Conservation (phyloP, 2,329 filamentous ascomycete species). For the Fusarium pininemorale region DNA sequence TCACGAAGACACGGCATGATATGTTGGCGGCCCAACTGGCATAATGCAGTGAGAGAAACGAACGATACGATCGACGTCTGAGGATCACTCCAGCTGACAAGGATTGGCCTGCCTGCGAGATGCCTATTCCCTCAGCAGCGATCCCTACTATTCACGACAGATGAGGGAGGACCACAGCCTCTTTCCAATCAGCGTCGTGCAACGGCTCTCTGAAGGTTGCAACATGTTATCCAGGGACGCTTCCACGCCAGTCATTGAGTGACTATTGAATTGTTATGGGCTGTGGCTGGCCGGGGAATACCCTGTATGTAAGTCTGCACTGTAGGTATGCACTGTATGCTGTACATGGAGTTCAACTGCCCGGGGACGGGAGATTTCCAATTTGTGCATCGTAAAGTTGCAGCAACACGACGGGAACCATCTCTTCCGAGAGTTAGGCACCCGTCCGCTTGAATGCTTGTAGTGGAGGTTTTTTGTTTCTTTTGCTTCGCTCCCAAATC, state of each 20-base stretch:
- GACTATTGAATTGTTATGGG: background rate
- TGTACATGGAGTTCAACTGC: constrained; percentile 5
- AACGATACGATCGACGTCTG: constrained; percentile 39
- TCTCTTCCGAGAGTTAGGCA: constrained; percentile 21
- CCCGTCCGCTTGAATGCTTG: constrained; percentile 36
- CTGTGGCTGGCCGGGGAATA: constrained; percentile 22
- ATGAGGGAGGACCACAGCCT: constrained; percentile 39
- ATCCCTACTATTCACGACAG: constrained; percentile 29
- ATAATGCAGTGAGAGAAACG: constrained; percentile 18
- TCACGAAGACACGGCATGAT: constrained; percentile 29
- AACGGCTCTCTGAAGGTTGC: constrained; percentile 5
- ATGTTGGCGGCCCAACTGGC: constrained; percentile 31
- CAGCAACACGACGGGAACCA: constrained; percentile 16
- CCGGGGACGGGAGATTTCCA: constrained; percentile 10
- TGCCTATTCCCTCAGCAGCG: constrained; percentile 18
- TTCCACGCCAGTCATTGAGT: constrained; percentile 29
- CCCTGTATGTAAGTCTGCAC: constrained; percentile 21
- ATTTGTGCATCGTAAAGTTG: constrained; percentile 12
- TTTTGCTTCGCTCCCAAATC: constrained; percentile 7
- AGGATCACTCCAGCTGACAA: constrained; percentile 34
- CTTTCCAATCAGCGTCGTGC: constrained; percentile 33
- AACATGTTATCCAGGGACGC: constrained; percentile 20
- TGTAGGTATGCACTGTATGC: constrained; percentile 30
- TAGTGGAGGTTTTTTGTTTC: constrained; percentile 19
- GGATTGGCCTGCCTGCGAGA: constrained; percentile 35